Evolutionary conservation across 2,329 filamentous ascomycete species (phyloP).

Genomic region (Paecilomyces niveus): DNA sequence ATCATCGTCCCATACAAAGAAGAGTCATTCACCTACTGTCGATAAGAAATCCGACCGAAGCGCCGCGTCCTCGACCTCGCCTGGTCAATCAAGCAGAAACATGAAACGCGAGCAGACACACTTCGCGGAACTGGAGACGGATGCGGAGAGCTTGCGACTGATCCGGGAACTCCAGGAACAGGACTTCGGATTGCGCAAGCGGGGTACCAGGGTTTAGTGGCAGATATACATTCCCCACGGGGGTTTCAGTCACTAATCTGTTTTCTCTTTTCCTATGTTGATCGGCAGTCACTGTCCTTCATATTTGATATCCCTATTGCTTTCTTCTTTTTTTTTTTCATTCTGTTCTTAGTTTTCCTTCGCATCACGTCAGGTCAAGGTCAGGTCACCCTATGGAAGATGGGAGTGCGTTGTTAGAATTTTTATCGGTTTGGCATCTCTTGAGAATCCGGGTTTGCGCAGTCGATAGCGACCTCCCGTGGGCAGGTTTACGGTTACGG

Average conservation of each 20-base stretch:
- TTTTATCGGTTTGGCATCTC: not conserved
- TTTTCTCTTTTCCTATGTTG: not conserved
- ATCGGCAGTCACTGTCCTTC: not conserved
- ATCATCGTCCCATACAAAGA: slow-evolving; percentile 32
- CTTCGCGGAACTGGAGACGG: slow-evolving; percentile 24
- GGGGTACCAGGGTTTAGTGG: slow-evolving; percentile 13
- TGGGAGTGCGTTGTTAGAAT: not conserved
- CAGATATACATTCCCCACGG: not conserved
- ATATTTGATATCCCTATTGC: not conserved
- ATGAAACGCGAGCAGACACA: slow-evolving; percentile 18
- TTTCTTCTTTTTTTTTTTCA: not conserved
- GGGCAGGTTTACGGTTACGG: not conserved
- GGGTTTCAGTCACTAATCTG: not conserved
- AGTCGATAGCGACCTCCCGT: not conserved
- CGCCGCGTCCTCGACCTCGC: slow-evolving; percentile 16
- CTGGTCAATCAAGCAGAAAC: slow-evolving; percentile 20
- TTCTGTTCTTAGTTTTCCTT: not conserved
- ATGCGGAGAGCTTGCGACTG: slow-evolving; percentile 37
- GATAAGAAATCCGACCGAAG: slow-evolving; percentile 31
- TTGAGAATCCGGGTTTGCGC: not conserved
- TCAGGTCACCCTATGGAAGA: not conserved
- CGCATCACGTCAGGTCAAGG: not conserved
- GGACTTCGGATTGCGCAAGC: slow-evolving; percentile 37
- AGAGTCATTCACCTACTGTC: slow-evolving; percentile 24
- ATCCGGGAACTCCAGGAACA: slow-evolving; percentile 40